Conservation (phyloP, 805 yeast genomes). For the Tetrapisispora iriomotensis region DNA sequence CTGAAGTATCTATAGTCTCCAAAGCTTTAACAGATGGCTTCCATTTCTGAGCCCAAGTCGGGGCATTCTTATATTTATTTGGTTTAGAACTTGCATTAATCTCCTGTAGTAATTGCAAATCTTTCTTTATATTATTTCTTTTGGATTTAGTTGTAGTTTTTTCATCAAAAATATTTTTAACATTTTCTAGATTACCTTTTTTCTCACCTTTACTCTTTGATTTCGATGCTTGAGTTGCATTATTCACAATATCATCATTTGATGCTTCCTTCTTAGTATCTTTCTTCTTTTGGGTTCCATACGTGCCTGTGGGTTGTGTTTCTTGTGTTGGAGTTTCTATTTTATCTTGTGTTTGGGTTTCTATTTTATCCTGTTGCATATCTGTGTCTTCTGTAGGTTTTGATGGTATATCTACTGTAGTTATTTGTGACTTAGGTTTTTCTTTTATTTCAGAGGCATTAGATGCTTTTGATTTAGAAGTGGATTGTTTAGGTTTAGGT, state of each 20-base stretch:
- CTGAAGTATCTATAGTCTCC: slow-evolving; percentile 25
- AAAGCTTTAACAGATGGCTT: slow-evolving; percentile 34
- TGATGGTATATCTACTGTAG: too few relatives aligned
- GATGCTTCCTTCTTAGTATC: background rate
- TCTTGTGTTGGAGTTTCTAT: too few relatives aligned
- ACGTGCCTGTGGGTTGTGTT: too few relatives aligned
- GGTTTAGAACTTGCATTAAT: slow-evolving; percentile 40
- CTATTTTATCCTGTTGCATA: too few relatives aligned
- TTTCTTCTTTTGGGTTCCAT: too few relatives aligned
- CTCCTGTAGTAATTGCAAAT: slow-evolving; percentile 22
- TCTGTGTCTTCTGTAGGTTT: background rate
- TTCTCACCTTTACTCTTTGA: background rate
- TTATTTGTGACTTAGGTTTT: too few relatives aligned
- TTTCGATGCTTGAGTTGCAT: background rate
- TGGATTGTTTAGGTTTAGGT: slow-evolving; percentile 1
- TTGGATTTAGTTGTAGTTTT: slow-evolving; percentile 23
- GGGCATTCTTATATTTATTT: slow-evolving; percentile 51
- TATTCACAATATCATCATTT: background rate
- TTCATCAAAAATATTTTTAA: slow-evolving; percentile 25
- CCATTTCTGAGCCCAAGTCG: slow-evolving; percentile 81
- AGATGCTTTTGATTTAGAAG: background rate
- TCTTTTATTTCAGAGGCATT: background rate
- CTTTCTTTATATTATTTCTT: slow-evolving; percentile 26
- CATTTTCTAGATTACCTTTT: slow-evolving; percentile 1
- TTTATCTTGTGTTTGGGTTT: too few relatives aligned